Percentiles rank a stretch among this genome's conserved stretches.
phyloP scores from a whole-genome alignment of 2,329 filamentous ascomycete genomes.

The Trichoderma sp. region DNA sequence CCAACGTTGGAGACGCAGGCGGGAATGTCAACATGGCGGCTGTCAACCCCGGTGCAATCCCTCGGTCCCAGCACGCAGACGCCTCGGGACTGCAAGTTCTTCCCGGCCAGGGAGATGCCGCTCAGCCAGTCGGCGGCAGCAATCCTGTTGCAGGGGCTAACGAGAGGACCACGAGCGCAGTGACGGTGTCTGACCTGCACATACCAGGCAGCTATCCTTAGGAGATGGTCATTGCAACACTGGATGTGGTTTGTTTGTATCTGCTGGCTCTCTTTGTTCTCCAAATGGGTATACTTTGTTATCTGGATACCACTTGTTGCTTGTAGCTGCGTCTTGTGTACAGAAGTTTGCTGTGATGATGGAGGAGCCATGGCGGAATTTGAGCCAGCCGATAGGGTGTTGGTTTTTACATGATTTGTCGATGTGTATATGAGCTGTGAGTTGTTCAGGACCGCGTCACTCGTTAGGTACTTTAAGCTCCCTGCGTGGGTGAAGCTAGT shows the following conservation, averaged over 20 bases:
- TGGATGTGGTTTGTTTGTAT: slow-evolving; percentile 18
- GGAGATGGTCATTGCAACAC: slow-evolving; percentile 38
- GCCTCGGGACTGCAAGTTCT: slow-evolving; percentile 27
- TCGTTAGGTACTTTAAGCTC: slow-evolving; percentile 24
- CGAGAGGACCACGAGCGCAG: slow-evolving; percentile 48
- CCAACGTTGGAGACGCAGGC: slow-evolving; percentile 22
- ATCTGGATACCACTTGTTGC: slow-evolving; percentile 19
- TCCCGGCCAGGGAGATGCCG: slow-evolving; percentile 27
- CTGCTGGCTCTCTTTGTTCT: not conserved
- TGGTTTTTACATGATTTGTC: not conserved
- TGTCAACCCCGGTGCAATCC: slow-evolving; percentile 28
- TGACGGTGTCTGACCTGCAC: slow-evolving; percentile 66
- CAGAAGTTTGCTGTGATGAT: not conserved
- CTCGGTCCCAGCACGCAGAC: slow-evolving; percentile 33
- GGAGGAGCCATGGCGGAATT: not conserved
- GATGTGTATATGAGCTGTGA: not conserved
- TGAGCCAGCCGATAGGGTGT: slow-evolving; percentile 5
- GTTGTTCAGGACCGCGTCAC: not conserved
- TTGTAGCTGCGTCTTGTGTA: not conserved
- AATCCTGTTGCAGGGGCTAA: slow-evolving; percentile 1
- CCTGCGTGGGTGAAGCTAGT: slow-evolving; percentile 9
- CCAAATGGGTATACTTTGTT: not conserved
- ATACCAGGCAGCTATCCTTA: slow-evolving; percentile 69
- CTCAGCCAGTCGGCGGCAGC: slow-evolving; percentile 15
- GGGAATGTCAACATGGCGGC: slow-evolving; percentile 30